phyloP scores from a whole-genome alignment of 306 rosid genomes.

The Purshia tridentata region DNA sequence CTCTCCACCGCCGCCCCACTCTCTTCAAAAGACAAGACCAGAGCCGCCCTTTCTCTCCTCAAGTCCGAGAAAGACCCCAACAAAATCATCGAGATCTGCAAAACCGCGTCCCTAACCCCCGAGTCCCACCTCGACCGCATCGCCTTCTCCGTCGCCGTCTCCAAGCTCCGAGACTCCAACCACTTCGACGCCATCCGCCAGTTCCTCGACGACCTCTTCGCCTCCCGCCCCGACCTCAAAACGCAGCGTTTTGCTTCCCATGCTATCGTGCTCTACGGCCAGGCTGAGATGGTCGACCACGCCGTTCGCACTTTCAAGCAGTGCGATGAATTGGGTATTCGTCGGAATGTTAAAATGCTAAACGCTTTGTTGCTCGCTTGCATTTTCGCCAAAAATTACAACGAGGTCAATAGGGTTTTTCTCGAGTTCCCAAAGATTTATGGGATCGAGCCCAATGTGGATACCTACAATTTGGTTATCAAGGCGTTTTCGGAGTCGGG shows the following conservation, averaged over 20 bases:
- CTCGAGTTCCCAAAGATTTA: slow-evolving; percentile 60
- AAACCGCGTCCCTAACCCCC: slow-evolving; percentile 70
- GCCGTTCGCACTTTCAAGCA: slow-evolving; percentile 51
- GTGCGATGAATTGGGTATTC: slow-evolving; percentile 37
- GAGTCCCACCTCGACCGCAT: slow-evolving; percentile 66
- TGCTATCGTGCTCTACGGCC: slow-evolving; percentile 73
- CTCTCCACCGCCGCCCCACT: slow-evolving; percentile 45
- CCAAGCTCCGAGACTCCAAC: slow-evolving; percentile 53
- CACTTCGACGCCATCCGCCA: slow-evolving; percentile 56
- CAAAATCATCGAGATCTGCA: slow-evolving; percentile 65
- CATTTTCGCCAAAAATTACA: slow-evolving; percentile 50
- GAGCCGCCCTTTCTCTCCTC: slow-evolving; percentile 56
- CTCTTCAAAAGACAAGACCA: slow-evolving; percentile 47
- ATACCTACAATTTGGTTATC: slow-evolving; percentile 60
- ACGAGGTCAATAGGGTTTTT: slow-evolving; percentile 55
- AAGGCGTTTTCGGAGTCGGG: slow-evolving; percentile 65
- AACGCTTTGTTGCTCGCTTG: slow-evolving; percentile 65
- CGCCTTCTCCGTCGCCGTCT: slow-evolving; percentile 59
- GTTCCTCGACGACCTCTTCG: slow-evolving; percentile 46
- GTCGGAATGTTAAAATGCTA: slow-evolving; percentile 54
- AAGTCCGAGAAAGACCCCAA: slow-evolving; percentile 66
- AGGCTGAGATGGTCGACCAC: slow-evolving; percentile 64
- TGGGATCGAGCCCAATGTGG: slow-evolving; percentile 50
- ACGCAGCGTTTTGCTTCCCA: slow-evolving; percentile 63
- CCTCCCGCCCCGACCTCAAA: slow-evolving; percentile 59